Base-by-base conservation (phyloP, 2,329 filamentous ascomycete species). In the Colletotrichum sidae region DNA sequence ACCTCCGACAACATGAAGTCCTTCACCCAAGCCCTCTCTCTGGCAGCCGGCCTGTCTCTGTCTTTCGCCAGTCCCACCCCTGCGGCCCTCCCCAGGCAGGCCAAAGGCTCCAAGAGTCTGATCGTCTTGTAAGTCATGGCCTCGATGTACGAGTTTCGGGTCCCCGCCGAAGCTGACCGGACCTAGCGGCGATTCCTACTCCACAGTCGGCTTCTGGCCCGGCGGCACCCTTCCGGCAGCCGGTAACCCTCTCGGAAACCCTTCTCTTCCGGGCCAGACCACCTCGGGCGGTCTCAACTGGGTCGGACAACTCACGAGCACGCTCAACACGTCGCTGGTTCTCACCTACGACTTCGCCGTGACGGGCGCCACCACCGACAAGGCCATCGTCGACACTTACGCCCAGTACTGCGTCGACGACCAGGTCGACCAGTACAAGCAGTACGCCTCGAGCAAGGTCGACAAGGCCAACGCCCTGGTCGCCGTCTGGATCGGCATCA, bases 231-330 rank as follows among this genome's bases (percentile, higher is more conserved):
- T 87, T 60, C 86, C 88, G 8, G 82, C 78, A n/a, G 67, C 77
- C 10, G 74, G 76, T 6, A 87, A 88, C 70, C 86, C 88, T 1
- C 77, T 90, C 67, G 88, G 88, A 10, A 90, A 90, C 75, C 88
- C 88, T 1, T 51, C 77, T 1, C 83, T 84, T 51, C 83, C 82
- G 0, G 80, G 83, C 13, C 81, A 75, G 66, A 84, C 83, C 6
- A 78, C 80, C 15, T 74, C 75, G 35, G 79, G 80, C 42, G 83
- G 83, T 4, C 69, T 78, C 44, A 85, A 84, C 72, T 85, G 81
- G 82, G 76, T 83, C 17, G 83, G 79, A 56, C 79, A 80, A 60
- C 73, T 84, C 7, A 77, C 78, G 1, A 78, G 77, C 8, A 70
- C 76, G 44, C 76, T 80, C 71, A 84, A 84, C 69, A 69, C 72